These are phyloP conservation scores for Rhodotorula graminis DNA, from an alignment of 768 basidiomycete genomes.

Conservation along the genomic window DNA sequence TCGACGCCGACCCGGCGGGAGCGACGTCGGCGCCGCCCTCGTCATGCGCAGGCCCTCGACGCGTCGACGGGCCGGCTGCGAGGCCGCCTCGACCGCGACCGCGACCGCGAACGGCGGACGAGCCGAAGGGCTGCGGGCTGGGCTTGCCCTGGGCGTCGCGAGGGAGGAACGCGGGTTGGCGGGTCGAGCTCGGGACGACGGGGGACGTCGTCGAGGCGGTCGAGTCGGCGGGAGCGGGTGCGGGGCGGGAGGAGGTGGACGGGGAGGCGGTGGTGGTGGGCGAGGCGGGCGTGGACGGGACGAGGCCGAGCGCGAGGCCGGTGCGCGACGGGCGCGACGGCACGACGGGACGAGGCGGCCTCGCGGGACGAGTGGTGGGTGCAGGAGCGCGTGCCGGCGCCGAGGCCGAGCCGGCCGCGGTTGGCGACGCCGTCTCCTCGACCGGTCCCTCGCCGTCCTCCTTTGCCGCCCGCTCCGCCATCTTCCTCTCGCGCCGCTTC, in stretches of 20 bases:
- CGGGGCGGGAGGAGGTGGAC: background rate
- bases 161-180: background rate
- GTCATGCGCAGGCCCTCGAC: background rate
- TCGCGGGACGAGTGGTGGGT: background rate
- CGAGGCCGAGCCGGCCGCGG: background rate
- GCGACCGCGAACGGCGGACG: background rate
- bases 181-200: background rate
- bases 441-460: background rate
- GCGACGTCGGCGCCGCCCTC: background rate
- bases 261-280: background rate
- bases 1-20: background rate
- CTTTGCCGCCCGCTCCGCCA: background rate
- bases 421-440: background rate
- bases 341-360: conserved; percentile 4
- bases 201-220: background rate
- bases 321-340: conserved; percentile 16
- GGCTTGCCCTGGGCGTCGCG: background rate
- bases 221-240: background rate
- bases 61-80: background rate
- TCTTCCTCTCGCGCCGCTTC: background rate
- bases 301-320: conserved; percentile 21
- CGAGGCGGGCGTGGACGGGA: background rate
- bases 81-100: background rate
- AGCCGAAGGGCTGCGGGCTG: background rate
- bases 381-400: background rate